phyloP scores from a whole-genome alignment of 164 flowering plant genomes.

The Protea cynaroides region DNA sequence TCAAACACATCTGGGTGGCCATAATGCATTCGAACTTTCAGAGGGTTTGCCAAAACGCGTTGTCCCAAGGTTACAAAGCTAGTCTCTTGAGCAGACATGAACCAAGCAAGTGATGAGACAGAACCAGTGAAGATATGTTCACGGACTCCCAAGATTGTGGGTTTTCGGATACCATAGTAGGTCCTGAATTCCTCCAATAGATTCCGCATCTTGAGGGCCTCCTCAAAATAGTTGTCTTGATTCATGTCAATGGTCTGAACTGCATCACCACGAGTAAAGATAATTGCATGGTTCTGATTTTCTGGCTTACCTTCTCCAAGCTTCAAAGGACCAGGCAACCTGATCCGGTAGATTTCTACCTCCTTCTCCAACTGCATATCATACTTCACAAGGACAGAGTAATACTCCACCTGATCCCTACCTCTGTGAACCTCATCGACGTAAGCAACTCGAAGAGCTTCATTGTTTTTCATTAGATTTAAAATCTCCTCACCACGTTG shows the following conservation, averaged over 20 bases:
- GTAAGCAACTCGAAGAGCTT: constrained; percentile 93
- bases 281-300: constrained; percentile 92
- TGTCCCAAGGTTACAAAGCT: constrained; percentile 94
- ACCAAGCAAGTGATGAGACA: constrained; percentile 95
- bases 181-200: constrained; percentile 69
- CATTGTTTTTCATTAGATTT: constrained; percentile 69
- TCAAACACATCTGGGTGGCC: constrained; percentile 99
- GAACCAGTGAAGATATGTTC: constrained; percentile 90
- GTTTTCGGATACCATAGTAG: constrained; percentile 72
- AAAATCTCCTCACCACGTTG: constrained; percentile 74
- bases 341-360: constrained; percentile 81
- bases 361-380: constrained; percentile 64
- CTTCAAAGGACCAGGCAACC: constrained; percentile 84
- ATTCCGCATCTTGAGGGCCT: constrained; percentile 95
- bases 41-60: constrained; percentile 89
- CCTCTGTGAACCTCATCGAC: constrained; percentile 68
- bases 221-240: constrained; percentile 94
- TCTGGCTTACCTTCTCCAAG: constrained; percentile 97
- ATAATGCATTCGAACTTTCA: constrained; percentile 92
- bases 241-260: constrained; percentile 97
- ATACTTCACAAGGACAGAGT: constrained; percentile 87
- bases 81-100: constrained; percentile 95
- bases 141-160: constrained; percentile 94
- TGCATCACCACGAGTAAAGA: constrained; percentile 94
- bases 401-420: constrained; percentile 58